A percentile compares a stretch with the other conserved stretches of the same genome.
Conservation (phyloP, 192 early-diverging fungal genomes). For the Coemansia sp. region DNA sequence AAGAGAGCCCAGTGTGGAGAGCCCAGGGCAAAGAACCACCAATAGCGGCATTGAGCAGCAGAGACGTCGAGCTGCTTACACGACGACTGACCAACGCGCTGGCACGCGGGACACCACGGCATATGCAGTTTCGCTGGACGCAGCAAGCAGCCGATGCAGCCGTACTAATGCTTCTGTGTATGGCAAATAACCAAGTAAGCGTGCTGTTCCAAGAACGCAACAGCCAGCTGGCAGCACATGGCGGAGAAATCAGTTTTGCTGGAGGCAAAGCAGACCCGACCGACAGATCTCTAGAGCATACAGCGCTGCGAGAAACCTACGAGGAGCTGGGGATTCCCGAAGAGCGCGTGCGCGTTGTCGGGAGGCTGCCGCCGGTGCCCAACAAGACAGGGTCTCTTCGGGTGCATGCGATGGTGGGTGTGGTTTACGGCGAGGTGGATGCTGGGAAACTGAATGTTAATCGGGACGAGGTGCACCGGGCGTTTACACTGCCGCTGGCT, state of each 20-base stretch:
- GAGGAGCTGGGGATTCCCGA: slow-evolving; percentile 70
- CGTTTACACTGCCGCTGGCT: slow-evolving; percentile 66
- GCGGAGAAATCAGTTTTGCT: slow-evolving; percentile 77
- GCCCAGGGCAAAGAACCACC: slow-evolving; percentile 7
- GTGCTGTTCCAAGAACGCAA: slow-evolving; percentile 80
- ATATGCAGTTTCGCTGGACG: slow-evolving; percentile 21
- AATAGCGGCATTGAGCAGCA: slow-evolving; percentile 17
- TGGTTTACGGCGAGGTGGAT: slow-evolving; percentile 49
- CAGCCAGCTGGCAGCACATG: slow-evolving; percentile 63
- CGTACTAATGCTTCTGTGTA: slow-evolving; percentile 61
- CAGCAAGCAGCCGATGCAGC: slow-evolving; percentile 19
- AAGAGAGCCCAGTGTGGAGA: background rate
- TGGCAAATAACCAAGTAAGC: slow-evolving; percentile 57
- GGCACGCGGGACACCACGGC: background rate
- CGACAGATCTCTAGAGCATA: slow-evolving; percentile 58
- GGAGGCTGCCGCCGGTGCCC: slow-evolving; percentile 60
- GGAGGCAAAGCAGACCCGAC: slow-evolving; percentile 67
- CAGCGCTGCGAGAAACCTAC: slow-evolving; percentile 76
- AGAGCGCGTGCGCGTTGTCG: slow-evolving; percentile 57
- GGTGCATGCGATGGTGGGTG: slow-evolving; percentile 65
- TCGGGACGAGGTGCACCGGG: slow-evolving; percentile 63
- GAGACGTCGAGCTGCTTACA: slow-evolving; percentile 8
- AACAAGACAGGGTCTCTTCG: slow-evolving; percentile 57
- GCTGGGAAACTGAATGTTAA: slow-evolving; percentile 51
- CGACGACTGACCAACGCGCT: slow-evolving; percentile 22